Percentiles rank a stretch among this genome's conserved stretches.
These are phyloP conservation scores for Digitaria exilis DNA, from an alignment of 202 grass and related monocot genomes.

Conservation along the genomic window DNA sequence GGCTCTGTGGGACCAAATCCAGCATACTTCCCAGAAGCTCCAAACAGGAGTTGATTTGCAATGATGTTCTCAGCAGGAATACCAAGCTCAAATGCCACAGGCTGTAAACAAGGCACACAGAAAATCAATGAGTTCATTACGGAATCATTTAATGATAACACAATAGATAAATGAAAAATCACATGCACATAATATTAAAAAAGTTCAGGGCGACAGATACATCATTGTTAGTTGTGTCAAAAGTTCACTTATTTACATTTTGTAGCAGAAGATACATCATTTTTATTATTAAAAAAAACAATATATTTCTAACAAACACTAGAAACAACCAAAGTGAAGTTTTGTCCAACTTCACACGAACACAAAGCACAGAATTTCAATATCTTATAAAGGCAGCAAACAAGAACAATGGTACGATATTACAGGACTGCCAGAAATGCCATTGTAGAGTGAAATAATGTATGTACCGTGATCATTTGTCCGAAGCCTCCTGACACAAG, in stretches of 20 bases:
- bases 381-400: background rate
- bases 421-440: background rate
- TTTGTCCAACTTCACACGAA: background rate
- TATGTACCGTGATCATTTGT: constrained; percentile 91
- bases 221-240: no score
- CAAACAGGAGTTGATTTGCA: constrained; percentile 90
- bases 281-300: background rate
- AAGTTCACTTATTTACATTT: background rate
- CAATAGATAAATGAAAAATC: background rate
- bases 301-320: background rate
- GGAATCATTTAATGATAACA: background rate
- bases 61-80: constrained; percentile 86
- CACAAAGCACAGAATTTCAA: constrained; percentile 15
- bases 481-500: constrained; percentile 87
- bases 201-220: background rate
- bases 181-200: background rate
- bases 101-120: constrained; percentile 48
- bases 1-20: constrained; percentile 87
- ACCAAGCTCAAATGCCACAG: constrained; percentile 79
- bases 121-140: constrained; percentile 28
- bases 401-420: background rate
- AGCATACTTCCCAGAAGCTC: constrained; percentile 66
- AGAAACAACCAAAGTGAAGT: background rate
- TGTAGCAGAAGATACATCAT: background rate
- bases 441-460: constrained; percentile 5